Conservation (phyloP, 164 flowering plant species). For the Tetrastigma voinierianum region DNA sequence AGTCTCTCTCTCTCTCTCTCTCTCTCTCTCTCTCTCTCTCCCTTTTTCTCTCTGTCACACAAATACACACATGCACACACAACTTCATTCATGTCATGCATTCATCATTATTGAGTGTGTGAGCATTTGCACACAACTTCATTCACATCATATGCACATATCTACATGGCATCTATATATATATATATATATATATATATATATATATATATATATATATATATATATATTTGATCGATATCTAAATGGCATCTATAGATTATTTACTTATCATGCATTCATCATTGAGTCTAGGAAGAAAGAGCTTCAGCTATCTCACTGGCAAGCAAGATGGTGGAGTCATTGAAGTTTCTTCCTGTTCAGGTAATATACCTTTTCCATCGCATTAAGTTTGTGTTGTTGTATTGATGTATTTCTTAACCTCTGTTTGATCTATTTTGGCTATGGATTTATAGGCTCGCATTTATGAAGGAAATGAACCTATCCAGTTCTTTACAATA, state of each 20-base stretch:
- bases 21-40: no score
- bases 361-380: slow-evolving; percentile 50
- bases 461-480: slow-evolving; percentile 87
- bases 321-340: slow-evolving; percentile 90
- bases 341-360: slow-evolving; percentile 64
- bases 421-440: background rate
- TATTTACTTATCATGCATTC: slow-evolving; percentile 4
- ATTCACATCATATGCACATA: no score
- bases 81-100: no score
- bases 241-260: background rate
- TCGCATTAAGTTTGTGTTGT: background rate
- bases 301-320: slow-evolving; percentile 65
- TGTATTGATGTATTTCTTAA: slow-evolving; percentile 4
- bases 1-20: no score
- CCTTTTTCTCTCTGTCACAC: no score
- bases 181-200: no score
- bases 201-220: no score
- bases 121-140: no score
- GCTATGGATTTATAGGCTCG: slow-evolving; percentile 54
- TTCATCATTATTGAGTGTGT: no score
- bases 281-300: slow-evolving; percentile 59
- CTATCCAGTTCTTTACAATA: slow-evolving; percentile 80
- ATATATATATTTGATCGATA: no score
- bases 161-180: background rate
- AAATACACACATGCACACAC: no score